Evolutionary conservation across 2,329 filamentous ascomycete genomes (phyloP).

Genomic region (Aspergillus piperis): DNA sequence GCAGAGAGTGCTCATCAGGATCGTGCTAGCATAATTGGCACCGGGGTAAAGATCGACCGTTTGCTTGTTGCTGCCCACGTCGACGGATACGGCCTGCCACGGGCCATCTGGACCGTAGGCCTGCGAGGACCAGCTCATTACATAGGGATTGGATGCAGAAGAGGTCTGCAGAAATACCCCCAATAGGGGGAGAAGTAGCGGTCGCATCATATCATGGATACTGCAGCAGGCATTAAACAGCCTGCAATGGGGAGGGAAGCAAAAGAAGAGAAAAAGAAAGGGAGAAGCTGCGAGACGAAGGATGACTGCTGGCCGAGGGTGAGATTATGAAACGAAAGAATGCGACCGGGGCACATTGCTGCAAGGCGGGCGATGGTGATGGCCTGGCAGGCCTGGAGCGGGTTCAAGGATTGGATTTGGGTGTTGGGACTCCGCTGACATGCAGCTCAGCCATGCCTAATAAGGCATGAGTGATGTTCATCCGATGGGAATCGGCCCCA

Average conservation of each 20-base stretch:
- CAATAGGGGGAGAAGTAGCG: constrained; percentile 2
- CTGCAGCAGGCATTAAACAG: background rate
- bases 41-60: constrained; percentile 22
- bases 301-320: background rate
- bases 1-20: constrained; percentile 20
- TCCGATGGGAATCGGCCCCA: background rate
- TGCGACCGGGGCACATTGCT: too few species aligned
- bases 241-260: background rate
- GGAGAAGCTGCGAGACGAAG: background rate
- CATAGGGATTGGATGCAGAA: constrained; percentile 12
- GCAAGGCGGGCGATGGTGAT: background rate
- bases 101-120: constrained; percentile 29
- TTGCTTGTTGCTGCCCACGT: constrained; percentile 21
- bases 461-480: background rate
- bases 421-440: background rate
- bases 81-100: constrained; percentile 27
- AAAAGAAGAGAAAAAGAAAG: background rate
- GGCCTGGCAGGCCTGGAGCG: background rate
- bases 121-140: constrained; percentile 21
- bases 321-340: background rate
- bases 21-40: constrained; percentile 16
- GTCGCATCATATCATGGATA: constrained; percentile 3
- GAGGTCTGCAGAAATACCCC: background rate
- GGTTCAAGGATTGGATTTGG: background rate
- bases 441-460: background rate